Percentiles rank a stretch among this genome's conserved stretches.
phyloP scores from a whole-genome alignment of 345 rosid genomes.

The Iberis pinnata region DNA sequence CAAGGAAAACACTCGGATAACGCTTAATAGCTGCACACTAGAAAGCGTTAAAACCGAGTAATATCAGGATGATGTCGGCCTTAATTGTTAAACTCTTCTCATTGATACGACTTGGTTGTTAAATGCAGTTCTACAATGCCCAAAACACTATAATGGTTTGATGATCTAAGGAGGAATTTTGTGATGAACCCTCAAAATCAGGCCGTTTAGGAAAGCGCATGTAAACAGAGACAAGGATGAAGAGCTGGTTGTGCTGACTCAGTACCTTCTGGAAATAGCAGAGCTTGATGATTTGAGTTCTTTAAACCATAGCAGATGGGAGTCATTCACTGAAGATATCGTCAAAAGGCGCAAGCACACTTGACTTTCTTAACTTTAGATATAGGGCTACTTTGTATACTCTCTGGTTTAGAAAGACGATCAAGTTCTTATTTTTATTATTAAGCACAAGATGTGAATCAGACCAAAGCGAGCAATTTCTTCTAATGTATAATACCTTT shows the following conservation, averaged over 20 bases:
- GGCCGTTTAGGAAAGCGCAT: conserved; percentile 84
- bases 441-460: too few relatives aligned
- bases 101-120: conserved; percentile 1
- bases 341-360: conserved; percentile 66
- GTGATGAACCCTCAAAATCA: conserved; percentile 92
- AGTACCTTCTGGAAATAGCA: conserved; percentile 77
- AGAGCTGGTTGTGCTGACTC: conserved; percentile 81
- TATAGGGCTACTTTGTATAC: conserved; percentile 7
- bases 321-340: conserved; percentile 49
- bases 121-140: conserved; percentile 62
- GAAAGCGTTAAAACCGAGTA: too few relatives aligned
- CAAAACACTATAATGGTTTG: conserved; percentile 96
- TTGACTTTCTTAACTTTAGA: conserved; percentile 10
- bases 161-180: conserved; percentile 76
- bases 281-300: conserved; percentile 66
- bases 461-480: too few relatives aligned
- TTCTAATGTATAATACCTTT: too few relatives aligned
- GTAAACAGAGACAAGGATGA: conserved; percentile 74
- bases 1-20: too few relatives aligned
- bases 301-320: conserved; percentile 77
- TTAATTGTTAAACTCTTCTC: neutral
- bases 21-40: too few relatives aligned
- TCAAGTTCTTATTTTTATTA: neutral
- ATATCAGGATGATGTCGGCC: too few relatives aligned
- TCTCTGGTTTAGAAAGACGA: conserved; percentile 1